Evolutionary conservation across 495 filamentous ascomycete species (phyloP).

Genomic region (Peziza echinospora): DNA sequence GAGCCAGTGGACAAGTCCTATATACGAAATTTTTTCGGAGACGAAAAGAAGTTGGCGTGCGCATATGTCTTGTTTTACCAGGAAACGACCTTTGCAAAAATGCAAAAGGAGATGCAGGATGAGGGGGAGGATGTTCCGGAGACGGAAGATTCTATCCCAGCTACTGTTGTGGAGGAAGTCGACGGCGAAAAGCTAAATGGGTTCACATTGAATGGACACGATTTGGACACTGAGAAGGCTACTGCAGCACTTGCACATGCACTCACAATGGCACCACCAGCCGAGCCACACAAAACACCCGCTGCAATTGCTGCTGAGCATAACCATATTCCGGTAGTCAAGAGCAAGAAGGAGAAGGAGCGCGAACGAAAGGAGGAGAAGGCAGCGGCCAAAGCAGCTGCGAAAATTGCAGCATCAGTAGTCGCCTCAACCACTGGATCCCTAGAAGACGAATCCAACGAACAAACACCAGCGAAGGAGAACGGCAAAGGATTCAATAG

Average conservation of each 20-base stretch:
- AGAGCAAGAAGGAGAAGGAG: slow-evolving; percentile 21
- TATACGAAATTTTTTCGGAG: slow-evolving; percentile 94
- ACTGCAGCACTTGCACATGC: background rate
- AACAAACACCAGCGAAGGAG: slow-evolving; percentile 3
- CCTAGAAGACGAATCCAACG: slow-evolving; percentile 1
- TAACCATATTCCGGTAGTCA: slow-evolving; percentile 7
- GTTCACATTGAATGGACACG: slow-evolving; percentile 14
- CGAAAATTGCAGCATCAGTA: background rate
- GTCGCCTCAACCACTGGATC: slow-evolving; percentile 1
- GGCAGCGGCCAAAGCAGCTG: slow-evolving; percentile 27
- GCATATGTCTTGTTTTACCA: slow-evolving; percentile 97
- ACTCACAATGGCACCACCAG: slow-evolving; percentile 2
- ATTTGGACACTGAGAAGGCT: slow-evolving; percentile 5
- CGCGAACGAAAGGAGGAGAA: slow-evolving; percentile 31
- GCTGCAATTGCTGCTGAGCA: slow-evolving; percentile 9
- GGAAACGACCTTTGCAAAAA: slow-evolving; percentile 78
- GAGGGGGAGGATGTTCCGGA: slow-evolving; percentile 47
- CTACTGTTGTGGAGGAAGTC: slow-evolving; percentile 28
- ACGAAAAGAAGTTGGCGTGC: slow-evolving; percentile 70
- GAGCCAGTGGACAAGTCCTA: slow-evolving; percentile 93
- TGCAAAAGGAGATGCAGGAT: slow-evolving; percentile 36
- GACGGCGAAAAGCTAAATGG: slow-evolving; percentile 21
- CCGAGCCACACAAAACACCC: slow-evolving; percentile 16
- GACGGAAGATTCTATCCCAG: slow-evolving; percentile 32
- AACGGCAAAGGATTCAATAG: slow-evolving; percentile 3